Evolutionary conservation across 2,329 filamentous ascomycete genomes (phyloP).

Genomic region (Daldinia eschscholtzii): DNA sequence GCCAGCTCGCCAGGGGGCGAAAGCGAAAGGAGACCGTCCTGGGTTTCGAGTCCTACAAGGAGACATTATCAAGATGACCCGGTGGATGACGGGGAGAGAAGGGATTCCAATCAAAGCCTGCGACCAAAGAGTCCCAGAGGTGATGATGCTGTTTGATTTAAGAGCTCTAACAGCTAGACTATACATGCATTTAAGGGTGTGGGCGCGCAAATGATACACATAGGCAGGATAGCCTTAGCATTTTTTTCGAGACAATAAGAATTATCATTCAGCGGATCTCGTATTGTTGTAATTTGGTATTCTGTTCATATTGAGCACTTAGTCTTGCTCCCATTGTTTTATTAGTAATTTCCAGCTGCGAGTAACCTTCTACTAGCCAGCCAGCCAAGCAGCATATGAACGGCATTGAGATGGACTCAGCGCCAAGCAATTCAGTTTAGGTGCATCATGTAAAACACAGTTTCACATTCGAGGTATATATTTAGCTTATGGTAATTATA

Average conservation of each 20-base stretch:
- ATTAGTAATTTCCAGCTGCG: not conserved
- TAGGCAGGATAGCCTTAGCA: conserved; percentile 42
- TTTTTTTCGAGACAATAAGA: conserved; percentile 28
- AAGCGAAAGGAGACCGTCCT: conserved; percentile 40
- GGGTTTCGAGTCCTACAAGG: conserved; percentile 34
- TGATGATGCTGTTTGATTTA: conserved; percentile 48
- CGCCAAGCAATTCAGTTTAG: not conserved
- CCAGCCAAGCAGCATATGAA: not conserved
- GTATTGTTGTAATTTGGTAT: conserved; percentile 2
- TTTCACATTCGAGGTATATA: conserved; percentile 19
- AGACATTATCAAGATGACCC: conserved; percentile 23
- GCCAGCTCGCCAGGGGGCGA: conserved; percentile 43
- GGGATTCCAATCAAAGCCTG: conserved; percentile 13
- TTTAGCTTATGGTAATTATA: conserved; percentile 5
- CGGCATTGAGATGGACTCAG: conserved; percentile 1
- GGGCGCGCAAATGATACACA: conserved; percentile 27
- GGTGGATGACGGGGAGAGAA: conserved; percentile 22
- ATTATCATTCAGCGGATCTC: conserved; percentile 21
- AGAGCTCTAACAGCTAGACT: conserved; percentile 19
- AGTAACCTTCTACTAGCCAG: not conserved
- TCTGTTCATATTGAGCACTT: not conserved
- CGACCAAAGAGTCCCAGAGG: conserved; percentile 41
- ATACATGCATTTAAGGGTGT: conserved; percentile 19
- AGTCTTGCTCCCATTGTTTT: not conserved
- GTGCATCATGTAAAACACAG: conserved; percentile 16